Conservation (phyloP, 495 filamentous ascomycete genomes). For the Astrothelium subdiscretum region DNA sequence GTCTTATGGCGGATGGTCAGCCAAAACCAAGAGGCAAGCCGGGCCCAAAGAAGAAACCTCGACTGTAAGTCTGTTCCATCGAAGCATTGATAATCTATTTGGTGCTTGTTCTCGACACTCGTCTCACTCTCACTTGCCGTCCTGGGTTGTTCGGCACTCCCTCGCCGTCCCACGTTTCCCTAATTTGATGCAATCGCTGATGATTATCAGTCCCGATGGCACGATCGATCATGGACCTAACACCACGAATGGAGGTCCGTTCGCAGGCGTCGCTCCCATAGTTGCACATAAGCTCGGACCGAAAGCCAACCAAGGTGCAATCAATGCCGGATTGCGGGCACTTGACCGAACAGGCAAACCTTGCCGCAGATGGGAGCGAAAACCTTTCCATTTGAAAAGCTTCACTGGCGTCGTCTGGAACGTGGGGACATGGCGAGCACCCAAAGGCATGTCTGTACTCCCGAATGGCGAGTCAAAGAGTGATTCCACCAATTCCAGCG, state of each 20-base stretch:
- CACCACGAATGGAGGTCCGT: conserved; percentile 9
- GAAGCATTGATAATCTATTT: neutral
- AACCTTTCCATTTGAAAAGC: conserved; percentile 71
- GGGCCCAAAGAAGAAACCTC: conserved; percentile 88
- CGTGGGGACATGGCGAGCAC: conserved; percentile 71
- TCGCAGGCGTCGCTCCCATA: conserved; percentile 13
- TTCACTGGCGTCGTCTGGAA: conserved; percentile 88
- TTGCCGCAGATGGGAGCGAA: conserved; percentile 82
- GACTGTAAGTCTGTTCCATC: conserved; percentile 59
- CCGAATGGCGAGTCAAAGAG: conserved; percentile 36
- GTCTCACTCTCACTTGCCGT: no score
- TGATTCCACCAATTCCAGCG: conserved; percentile 52
- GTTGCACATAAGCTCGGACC: conserved; percentile 73
- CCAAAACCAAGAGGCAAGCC: conserved; percentile 72
- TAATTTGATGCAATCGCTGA: conserved; percentile 1
- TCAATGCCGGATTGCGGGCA: conserved; percentile 90
- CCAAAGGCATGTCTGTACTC: conserved; percentile 33
- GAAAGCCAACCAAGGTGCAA: conserved; percentile 94
- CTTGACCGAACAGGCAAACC: conserved; percentile 82
- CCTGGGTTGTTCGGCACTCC: no score
- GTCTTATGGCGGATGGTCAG: conserved; percentile 43
- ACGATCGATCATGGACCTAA: conserved; percentile 16
- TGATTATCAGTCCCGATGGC: conserved; percentile 14
- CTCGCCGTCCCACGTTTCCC: neutral
- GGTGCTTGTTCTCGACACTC: neutral